A percentile compares a stretch with the other conserved stretches of the same genome.
These are phyloP conservation scores for Penicillium sclerotigenum DNA, from an alignment of 2,329 filamentous ascomycete genomes.

Conservation along the genomic window DNA sequence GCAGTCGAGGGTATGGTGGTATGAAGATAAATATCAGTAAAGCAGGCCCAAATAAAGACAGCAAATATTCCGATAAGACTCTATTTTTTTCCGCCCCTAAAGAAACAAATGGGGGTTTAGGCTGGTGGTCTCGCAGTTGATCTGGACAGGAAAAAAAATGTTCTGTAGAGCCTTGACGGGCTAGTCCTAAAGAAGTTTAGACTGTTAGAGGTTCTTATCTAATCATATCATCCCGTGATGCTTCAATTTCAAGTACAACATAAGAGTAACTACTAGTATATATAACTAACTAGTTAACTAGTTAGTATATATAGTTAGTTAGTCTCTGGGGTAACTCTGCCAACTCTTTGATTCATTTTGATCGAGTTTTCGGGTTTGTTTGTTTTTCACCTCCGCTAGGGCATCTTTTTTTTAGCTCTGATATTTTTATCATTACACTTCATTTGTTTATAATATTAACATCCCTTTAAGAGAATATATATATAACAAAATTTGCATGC, in stretches of 20 bases:
- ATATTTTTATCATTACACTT: not conserved
- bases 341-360: not conserved
- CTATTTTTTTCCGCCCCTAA: slow-evolving; percentile 16
- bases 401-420: not conserved
- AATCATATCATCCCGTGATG: slow-evolving; percentile 24
- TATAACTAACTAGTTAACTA: too few relatives aligned
- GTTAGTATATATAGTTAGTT: too few relatives aligned
- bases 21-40: not conserved
- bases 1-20: slow-evolving; percentile 18
- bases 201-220: slow-evolving; percentile 28
- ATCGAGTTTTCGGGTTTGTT: not conserved
- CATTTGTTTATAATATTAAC: not conserved
- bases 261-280: too few relatives aligned
- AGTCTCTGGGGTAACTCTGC: not conserved
- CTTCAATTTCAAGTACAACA: not conserved
- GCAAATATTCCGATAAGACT: slow-evolving; percentile 9
- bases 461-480: not conserved
- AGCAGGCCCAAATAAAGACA: slow-evolving; percentile 1
- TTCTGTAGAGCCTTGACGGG: slow-evolving; percentile 37
- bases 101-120: slow-evolving; percentile 25
- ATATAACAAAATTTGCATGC: not conserved
- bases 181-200: slow-evolving; percentile 35
- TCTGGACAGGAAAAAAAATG: slow-evolving; percentile 43
- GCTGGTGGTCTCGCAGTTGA: slow-evolving; percentile 29
- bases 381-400: accelerated